Evolutionary conservation across 495 filamentous ascomycete genomes (phyloP).

Genomic region (Talaromyces ruber): DNA sequence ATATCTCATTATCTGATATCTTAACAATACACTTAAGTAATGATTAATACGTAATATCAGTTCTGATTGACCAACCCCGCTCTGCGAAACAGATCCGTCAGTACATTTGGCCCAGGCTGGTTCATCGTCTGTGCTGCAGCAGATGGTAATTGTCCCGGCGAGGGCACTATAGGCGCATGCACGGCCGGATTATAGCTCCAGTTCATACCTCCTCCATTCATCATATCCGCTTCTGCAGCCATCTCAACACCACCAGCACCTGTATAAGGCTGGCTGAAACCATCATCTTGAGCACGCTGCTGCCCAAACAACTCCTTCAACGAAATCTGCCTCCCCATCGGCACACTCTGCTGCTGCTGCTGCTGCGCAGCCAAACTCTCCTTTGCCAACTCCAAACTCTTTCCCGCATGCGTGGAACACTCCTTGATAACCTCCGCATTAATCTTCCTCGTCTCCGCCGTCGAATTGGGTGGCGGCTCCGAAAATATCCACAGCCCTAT

Average conservation of each 20-base stretch:
- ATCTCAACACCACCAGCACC: conserved; percentile 10
- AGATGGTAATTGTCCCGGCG: neutral
- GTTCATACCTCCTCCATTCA: conserved; percentile 2
- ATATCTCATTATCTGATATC: neutral
- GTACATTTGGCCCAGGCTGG: conserved; percentile 18
- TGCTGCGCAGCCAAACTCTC: conserved; percentile 29
- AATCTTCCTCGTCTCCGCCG: conserved; percentile 38
- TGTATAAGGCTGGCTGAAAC: conserved; percentile 30
- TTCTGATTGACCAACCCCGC: conserved; percentile 29
- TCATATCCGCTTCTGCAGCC: neutral
- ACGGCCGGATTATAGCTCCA: neutral
- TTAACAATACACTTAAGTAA: neutral
- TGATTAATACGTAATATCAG: neutral
- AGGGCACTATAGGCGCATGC: neutral
- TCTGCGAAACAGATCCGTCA: conserved; percentile 34
- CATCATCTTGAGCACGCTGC: conserved; percentile 43
- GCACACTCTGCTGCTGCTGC: conserved; percentile 30
- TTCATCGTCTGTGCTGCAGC: neutral
- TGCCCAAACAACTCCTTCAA: conserved; percentile 48
- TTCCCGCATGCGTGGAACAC: conserved; percentile 43
- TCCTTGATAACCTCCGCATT: conserved; percentile 45
- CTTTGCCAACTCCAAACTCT: conserved; percentile 33
- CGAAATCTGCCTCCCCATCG: conserved; percentile 46
- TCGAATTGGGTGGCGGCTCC: conserved; percentile 45
- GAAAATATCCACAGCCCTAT: conserved; percentile 61